Base-by-base conservation (phyloP, 306 rosid species). In the Prunus mira region DNA sequence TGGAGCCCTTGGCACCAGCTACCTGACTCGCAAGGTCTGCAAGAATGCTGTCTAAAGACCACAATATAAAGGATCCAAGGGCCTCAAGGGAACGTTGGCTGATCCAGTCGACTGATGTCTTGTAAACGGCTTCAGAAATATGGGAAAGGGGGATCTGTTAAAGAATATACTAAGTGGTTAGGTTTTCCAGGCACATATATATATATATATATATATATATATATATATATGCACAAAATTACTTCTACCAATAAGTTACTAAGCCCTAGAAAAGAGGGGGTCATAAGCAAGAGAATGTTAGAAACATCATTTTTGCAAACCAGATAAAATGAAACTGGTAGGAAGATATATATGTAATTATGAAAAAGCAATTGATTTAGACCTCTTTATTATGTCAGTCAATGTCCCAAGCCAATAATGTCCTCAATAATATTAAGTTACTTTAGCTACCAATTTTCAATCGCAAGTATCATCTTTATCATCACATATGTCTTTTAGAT, bases 81-180 rank as follows among this genome's bases (percentile, higher is more conserved):
- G 93, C 88, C 82, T 86, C 91, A 46, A 81, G 73, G 15, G 93
- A 82, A 25, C 81, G 89, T 63, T 85, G 80, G 76, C 80, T 90
- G 74, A 92, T 85, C 96, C 96, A 95, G 80, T 95, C 97, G 20
- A 69, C 22, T 24, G 97, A 87, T 51, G 91, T 86, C 91, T 90
- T 95, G 13, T 86, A 89, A 71, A 90, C 93, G 84, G 76, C 81
- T 6, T 92, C 97, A 27, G 97, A 79, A 51, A 95, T 84, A 81
- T 89, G 85, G 73, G 92, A 85, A 70, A 92, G 84, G 30, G 98
- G 98, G 34, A 72, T 80, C 98, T 95, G 88, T 79, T 54, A 64
- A 68, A 78, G 51, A 80, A 69, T n/a, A 74, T 47, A 55, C 25
- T 13, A 69, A 41, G 12, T 71, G 52, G 38, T 83, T 75, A 69